These are phyloP conservation scores for Neurospora tetraspora DNA, from an alignment of 495 filamentous ascomycete genomes.

Conservation along the genomic window DNA sequence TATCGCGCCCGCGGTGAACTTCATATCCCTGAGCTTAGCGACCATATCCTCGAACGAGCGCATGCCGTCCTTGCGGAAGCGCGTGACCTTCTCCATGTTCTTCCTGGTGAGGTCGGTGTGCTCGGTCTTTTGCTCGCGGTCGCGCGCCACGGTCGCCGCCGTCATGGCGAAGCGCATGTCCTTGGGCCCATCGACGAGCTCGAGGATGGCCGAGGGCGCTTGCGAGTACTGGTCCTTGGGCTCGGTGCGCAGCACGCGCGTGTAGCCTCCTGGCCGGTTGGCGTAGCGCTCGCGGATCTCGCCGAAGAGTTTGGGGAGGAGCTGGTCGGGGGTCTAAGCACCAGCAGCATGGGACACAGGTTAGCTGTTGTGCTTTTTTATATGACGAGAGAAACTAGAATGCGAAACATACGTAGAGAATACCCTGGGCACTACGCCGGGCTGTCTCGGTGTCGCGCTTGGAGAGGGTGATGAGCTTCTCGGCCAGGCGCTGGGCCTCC, in stretches of 20 bases:
- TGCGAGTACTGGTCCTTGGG: constrained; percentile 67
- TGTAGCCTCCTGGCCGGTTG: constrained; percentile 83
- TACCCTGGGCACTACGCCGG: constrained; percentile 52
- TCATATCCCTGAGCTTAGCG: constrained; percentile 40
- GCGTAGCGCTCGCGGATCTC: constrained; percentile 69
- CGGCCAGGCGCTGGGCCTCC: constrained; percentile 85
- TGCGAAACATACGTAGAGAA: constrained; percentile 64
- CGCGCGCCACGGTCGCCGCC: constrained; percentile 61
- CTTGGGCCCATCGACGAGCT: constrained; percentile 88
- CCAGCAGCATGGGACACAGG: no score
- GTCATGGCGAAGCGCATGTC: constrained; percentile 95
- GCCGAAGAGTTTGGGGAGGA: constrained; percentile 83
- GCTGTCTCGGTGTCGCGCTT: constrained; percentile 82
- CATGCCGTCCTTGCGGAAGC: constrained; percentile 59
- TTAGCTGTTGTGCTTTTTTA: no score
- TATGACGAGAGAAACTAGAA: no score
- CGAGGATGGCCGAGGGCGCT: constrained; percentile 82
- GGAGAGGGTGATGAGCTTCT: constrained; percentile 84
- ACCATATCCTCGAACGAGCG: constrained; percentile 60
- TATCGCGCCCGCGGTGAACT: constrained; percentile 6
- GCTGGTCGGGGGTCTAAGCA: constrained; percentile 39
- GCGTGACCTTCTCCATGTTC: constrained; percentile 82
- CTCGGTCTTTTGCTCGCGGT: constrained; percentile 39
- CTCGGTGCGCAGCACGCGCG: constrained; percentile 83
- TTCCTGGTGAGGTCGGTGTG: constrained; percentile 59